A percentile compares a stretch with the other conserved stretches of the same genome.
phyloP scores from a whole-genome alignment of 1,139 yeast species.

The Taphrina wiesneri region DNA sequence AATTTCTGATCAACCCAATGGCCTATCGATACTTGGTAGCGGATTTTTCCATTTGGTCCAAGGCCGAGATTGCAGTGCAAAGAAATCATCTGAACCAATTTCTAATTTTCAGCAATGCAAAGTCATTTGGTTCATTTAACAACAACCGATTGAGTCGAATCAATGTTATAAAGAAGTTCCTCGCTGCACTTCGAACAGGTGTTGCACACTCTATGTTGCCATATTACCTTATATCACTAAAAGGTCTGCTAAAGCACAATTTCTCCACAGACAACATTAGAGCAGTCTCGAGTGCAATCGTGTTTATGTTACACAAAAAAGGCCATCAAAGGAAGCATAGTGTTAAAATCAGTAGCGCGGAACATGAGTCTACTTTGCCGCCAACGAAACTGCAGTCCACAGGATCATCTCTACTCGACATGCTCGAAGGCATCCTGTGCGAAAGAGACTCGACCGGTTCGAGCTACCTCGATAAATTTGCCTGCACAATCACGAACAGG shows the following conservation, averaged over 20 bases:
- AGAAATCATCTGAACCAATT: slow-evolving; percentile 59
- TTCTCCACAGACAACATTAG: slow-evolving; percentile 50
- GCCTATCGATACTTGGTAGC: slow-evolving; percentile 53
- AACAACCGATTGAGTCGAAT: slow-evolving; percentile 54
- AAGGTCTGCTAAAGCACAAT: slow-evolving; percentile 48
- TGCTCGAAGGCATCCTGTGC: slow-evolving; percentile 45
- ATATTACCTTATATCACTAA: slow-evolving; percentile 48
- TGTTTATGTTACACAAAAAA: slow-evolving; percentile 17
- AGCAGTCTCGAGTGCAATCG: slow-evolving; percentile 50
- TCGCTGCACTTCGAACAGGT: slow-evolving; percentile 55
- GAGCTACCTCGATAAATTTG: slow-evolving; percentile 49
- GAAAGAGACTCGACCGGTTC: slow-evolving; percentile 41
- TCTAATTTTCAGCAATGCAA: slow-evolving; percentile 51
- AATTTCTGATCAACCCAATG: slow-evolving; percentile 51
- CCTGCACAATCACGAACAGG: slow-evolving; percentile 55
- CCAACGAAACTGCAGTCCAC: not conserved
- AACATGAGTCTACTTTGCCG: not conserved
- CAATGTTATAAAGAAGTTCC: slow-evolving; percentile 56
- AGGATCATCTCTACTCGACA: slow-evolving; percentile 10
- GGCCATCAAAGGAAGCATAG: slow-evolving; percentile 2
- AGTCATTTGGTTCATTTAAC: slow-evolving; percentile 56
- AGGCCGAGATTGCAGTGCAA: slow-evolving; percentile 50
- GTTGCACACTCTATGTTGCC: slow-evolving; percentile 46
- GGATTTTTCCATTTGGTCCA: slow-evolving; percentile 57
- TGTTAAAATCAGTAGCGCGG: not conserved